Evolutionary conservation across 2,329 filamentous ascomycete genomes (phyloP), one percentile per base, ranked within the genome.

Genomic region (Hirsutella rhossiliensis): DNA sequence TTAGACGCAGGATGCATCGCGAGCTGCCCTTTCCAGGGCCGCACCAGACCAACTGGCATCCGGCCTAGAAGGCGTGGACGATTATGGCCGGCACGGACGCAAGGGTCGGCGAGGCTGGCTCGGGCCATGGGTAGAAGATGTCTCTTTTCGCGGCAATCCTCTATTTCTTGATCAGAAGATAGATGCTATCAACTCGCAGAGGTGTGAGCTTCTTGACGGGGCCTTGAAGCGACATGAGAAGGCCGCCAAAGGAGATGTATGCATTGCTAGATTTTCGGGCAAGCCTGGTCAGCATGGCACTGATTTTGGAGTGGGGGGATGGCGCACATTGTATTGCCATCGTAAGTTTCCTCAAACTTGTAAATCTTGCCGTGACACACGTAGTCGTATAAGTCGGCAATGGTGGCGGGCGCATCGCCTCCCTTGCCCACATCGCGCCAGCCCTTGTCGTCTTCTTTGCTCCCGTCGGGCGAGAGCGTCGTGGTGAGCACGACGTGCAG

Each of bases 141-240:
- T 37, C 9, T 37, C 34, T 2, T 17, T 11, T 11, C 5, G 9
- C n/a, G 34, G 17, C 9, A 15, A 37, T 2, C 20, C 5, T 12
- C 38, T 43, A 52, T 32, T 94, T 95, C 79, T 96, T 98, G 54
- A 94, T 72, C 48, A 97, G 75, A 48, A 98, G 76, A 62, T 98
- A 98, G 50, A 94, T 80, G 60, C 95, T 83, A 62, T 98, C 92
- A 57, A 96, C 90, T 56, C 88, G 80, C 58, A 98, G 68, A 27
- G 88, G 84, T 30, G 85, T 94, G 50, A 98, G 78, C 71, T 95
- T 96, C 73, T 92, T 94, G 65, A 94, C 92, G 3, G 92, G 92
- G 6, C 94, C 92, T 57, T 95, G 85, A 45, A 98, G 75, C 56
- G 84, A 87, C 67, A 97, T 82, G 56, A 98, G 67, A 51, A 98